Base-by-base conservation (phyloP, 805 yeast species). In the Priceomyces haplophilus region DNA sequence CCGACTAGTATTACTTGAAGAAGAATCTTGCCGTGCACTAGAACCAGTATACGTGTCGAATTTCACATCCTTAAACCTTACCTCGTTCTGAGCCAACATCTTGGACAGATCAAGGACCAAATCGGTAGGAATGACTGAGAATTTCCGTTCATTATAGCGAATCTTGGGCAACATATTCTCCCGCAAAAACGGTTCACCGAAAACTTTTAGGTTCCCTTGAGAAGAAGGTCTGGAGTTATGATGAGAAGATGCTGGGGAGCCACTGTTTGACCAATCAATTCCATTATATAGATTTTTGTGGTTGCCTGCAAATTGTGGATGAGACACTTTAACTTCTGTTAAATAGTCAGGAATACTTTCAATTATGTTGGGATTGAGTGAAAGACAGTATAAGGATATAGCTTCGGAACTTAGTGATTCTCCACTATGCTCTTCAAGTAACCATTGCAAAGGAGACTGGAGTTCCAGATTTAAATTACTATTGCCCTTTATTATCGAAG, bases 401-500 rank as follows among this genome's bases (percentile, higher is more conserved):
- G 59, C 57, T 41, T 56, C 63, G 2, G 49, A 40, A 3, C 52
- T 53, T 19, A 55, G 42, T 19, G 48, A 41, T 7, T 42, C 50
- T 3, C 40, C 49, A 8, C 43, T 41, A 11, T 41, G 40, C 10
- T 44, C 49, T 20, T 51, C 49, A 3, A 42, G 34, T 19, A 61
- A 33, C 65, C 65, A 61, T 5, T 43, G 23, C 5, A 53, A 38
- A 1, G 63, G 62, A 36, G 45, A 37, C 13, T 44, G 38, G 2
- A 50, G 40, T 40, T 61, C 65, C 13, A 42, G 43, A 12, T 51
- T 47, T 3, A 48, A 23, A 4, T 53, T 36, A 20, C 62, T 48
- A 1, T 66, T 58, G 12, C 60, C 56, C 8, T 44, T 39, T 3
- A 70, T 45, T 30, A 79, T 60, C 35, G 73, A 67, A 1, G 83